Evolutionary conservation across 2,329 filamentous ascomycete species (phyloP).

Genomic region (Bertia moriformis): DNA sequence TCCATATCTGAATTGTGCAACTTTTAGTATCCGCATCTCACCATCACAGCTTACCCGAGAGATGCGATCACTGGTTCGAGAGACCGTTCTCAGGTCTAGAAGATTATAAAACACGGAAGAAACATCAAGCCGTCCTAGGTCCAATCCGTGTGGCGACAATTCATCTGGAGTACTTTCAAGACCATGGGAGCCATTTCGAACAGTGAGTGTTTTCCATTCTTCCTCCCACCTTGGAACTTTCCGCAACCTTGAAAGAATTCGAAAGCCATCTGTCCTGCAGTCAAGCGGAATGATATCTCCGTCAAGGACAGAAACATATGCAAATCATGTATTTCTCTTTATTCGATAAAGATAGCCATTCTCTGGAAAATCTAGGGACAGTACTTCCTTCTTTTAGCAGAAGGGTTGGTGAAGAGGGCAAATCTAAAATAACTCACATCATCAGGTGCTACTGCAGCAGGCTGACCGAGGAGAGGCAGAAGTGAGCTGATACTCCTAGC

Average conservation of each 20-base stretch:
- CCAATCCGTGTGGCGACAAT: not conserved
- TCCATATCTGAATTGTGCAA: slow-evolving; percentile 1
- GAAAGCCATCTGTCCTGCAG: not conserved
- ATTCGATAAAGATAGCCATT: slow-evolving; percentile 1
- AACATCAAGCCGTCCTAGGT: not conserved
- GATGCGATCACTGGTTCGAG: not conserved
- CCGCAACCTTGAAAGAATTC: not conserved
- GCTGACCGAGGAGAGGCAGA: not conserved
- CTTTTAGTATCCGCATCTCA: not conserved
- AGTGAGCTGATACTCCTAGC: not conserved
- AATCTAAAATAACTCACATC: not conserved
- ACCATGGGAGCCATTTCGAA: not conserved
- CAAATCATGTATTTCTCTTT: not conserved
- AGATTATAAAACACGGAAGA: not conserved
- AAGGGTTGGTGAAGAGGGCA: not conserved
- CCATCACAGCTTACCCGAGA: not conserved
- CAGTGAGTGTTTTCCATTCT: slow-evolving; percentile 1
- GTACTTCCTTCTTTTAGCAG: not conserved
- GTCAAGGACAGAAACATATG: slow-evolving; percentile 1
- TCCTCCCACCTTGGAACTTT: not conserved
- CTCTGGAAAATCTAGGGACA: not conserved
- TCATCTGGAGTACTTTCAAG: not conserved
- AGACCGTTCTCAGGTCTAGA: not conserved
- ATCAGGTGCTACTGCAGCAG: not conserved
- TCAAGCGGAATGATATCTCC: not conserved